Base-by-base conservation (phyloP, 2,329 filamentous ascomycete species). In the Sclerotinia trifoliorum region DNA sequence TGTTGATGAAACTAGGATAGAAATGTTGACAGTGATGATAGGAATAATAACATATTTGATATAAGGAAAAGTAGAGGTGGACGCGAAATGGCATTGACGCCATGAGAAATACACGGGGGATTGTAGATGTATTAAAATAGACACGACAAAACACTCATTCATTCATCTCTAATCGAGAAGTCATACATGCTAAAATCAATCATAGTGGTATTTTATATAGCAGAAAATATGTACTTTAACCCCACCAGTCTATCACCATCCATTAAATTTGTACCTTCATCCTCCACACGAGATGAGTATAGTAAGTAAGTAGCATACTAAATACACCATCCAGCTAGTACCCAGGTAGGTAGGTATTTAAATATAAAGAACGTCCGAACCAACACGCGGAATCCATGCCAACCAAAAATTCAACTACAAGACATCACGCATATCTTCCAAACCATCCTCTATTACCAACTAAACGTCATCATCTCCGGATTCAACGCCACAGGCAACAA, bases 391-490 rank as follows among this genome's bases (percentile, higher is more conserved):
- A 5, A 48, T 24, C 24, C 11, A 1, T 49, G 19, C 13, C 29
- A 49, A 49, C 21, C 46, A 24, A 13, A 51, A 13, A 62, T 39
- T 39, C 51, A 32, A 19, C 32, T 29, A 35, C 15, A 62, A 35
- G 32, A 51, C 5, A 26, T 62, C 58, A 39, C 11, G 17, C 2
- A 2, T 11, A 56, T 39, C 21, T 3, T 49, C 32, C 29, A 13
- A 35, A 1, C 1, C 3, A 5, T 35, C 35, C 8, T 39, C 17
- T 67, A 29, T 29, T 29, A 67, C 65, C 65, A 67, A 55, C 65
- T 67, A 44, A 67, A 67, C 8, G 65, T 67, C 65, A 67, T 67
- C 65, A 67, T 67, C 57, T 67, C 65, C 6, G 65, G 65, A 3
- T 67, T 67, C 35, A 67, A 44, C 10, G 65, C 65, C 15, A 67